Evolutionary conservation across 139 green algal species (phyloP), one percentile per base, ranked within the genome.

Genomic region (Edaphochlamys debaryana): DNA sequence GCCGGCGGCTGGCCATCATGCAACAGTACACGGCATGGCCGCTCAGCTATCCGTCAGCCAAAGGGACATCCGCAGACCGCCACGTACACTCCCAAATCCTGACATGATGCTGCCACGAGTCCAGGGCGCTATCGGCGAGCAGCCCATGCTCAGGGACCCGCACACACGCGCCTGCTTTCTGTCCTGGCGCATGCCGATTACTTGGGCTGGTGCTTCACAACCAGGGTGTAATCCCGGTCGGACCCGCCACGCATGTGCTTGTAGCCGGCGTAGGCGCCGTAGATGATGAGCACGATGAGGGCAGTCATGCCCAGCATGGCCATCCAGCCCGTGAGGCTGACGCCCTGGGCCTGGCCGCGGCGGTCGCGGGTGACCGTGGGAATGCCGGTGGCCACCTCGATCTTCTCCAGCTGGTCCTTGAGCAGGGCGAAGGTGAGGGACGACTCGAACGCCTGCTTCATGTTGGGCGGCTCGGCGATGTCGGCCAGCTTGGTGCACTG

Each of bases 301-400:
- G 88, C 81, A 0, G 78, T 75, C 29, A 92, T 83, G 45, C 82
- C 86, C 25, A 87, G 50, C 56, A 89, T 72, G 3, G 88, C 88
- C 32, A 87, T 80, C 88, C 88, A 92, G 36, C 92, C 93, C 19
- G 89, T 95, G 8, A 96, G 80, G 25, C 86, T 93, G 48, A 95
- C 85, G 67, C 81, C 69, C 17, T 58, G 81, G 23, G 66, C 78
- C 60, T 76, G 67, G 45, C 85, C 85, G 7, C 70, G 54, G 30
- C 62, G 48, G 86, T 89, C 79, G 20, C 82, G 74, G 38, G 50
- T 76, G 30, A 85, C 56, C 27, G 81, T 29, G 34, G 75, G 58
- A 37, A 89, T 23, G 52, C 79, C 87, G 69, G 89, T 92, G 67
- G 63, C 79, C n/a, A 78, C 77, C 23, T 89, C 84, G 41, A 93